Conservation (phyloP, 306 rosid species). For the Fragaria ananassa region DNA sequence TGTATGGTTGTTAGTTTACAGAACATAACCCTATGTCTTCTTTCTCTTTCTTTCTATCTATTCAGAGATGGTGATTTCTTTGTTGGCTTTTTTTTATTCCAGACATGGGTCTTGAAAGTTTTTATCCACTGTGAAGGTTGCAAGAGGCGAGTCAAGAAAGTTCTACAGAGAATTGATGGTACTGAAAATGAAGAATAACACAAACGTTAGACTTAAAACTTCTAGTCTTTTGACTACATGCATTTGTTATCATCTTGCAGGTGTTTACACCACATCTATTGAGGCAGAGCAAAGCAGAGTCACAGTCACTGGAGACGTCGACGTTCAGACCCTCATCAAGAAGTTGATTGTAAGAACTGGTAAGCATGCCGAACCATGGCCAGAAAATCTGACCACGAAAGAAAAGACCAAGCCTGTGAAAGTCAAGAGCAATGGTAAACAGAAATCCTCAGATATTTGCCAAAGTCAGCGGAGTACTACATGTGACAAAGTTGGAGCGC, state of each 20-base stretch:
- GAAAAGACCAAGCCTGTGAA: slow-evolving; percentile 34
- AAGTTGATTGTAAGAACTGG: slow-evolving; percentile 56
- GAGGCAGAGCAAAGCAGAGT: slow-evolving; percentile 70
- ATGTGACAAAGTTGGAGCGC: slow-evolving; percentile 20
- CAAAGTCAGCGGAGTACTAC: background rate
- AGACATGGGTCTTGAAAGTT: slow-evolving; percentile 78
- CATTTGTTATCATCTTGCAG: slow-evolving; percentile 25
- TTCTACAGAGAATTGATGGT: slow-evolving; percentile 78
- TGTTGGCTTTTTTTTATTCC: slow-evolving; percentile 1
- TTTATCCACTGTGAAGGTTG: slow-evolving; percentile 92
- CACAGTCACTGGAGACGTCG: slow-evolving; percentile 62
- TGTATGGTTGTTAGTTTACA: background rate
- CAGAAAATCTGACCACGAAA: slow-evolving; percentile 40
- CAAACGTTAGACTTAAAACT: background rate
- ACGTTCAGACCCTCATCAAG: slow-evolving; percentile 55
- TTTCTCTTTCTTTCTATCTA: background rate
- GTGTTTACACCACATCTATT: slow-evolving; percentile 63
- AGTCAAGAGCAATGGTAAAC: slow-evolving; percentile 33
- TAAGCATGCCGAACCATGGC: slow-evolving; percentile 75
- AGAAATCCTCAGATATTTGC: slow-evolving; percentile 24
- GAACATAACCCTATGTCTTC: background rate
- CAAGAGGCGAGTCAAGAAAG: slow-evolving; percentile 76
- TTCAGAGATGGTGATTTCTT: background rate
- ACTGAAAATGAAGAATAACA: slow-evolving; percentile 1
- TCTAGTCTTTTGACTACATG: background rate